Evolutionary conservation across 2,329 filamentous ascomycete genomes (phyloP).

Genomic region (Polychaeton citri): DNA sequence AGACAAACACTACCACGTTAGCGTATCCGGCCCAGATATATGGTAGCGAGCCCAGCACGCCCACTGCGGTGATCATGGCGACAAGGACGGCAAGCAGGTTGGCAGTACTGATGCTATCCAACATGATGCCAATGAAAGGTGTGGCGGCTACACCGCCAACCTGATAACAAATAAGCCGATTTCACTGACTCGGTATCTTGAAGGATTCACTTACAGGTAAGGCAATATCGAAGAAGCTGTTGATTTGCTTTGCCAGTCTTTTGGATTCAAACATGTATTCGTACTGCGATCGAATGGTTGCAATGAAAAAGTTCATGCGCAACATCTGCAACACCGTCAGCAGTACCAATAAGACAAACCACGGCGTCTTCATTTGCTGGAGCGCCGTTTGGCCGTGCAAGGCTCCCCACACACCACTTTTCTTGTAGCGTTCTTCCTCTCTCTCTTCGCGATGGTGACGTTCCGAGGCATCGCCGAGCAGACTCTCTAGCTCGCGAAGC

Average conservation of each 20-base stretch:
- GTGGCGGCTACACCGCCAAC: conserved; percentile 68
- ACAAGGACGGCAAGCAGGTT: conserved; percentile 61
- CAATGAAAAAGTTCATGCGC: conserved; percentile 80
- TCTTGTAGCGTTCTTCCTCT: conserved; percentile 8
- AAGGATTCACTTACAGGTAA: conserved; percentile 47
- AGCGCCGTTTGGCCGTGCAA: conserved; percentile 59
- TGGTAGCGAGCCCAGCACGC: conserved; percentile 63
- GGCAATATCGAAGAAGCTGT: conserved; percentile 71
- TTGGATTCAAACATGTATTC: conserved; percentile 56
- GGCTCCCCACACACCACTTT: conserved; percentile 72
- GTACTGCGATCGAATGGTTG: conserved; percentile 72
- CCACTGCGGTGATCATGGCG: conserved; percentile 56
- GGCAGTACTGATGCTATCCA: conserved; percentile 63
- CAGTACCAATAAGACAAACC: conserved; percentile 72
- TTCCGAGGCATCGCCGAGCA: conserved; percentile 56
- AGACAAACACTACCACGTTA: conserved; percentile 64
- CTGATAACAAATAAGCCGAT: conserved; percentile 1
- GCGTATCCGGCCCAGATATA: conserved; percentile 58
- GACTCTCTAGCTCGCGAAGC: conserved; percentile 58
- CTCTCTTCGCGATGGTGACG: conserved; percentile 42
- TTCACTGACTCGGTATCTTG: no score
- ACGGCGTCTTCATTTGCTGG: conserved; percentile 63
- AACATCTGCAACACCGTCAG: conserved; percentile 45
- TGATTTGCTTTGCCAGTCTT: conserved; percentile 52
- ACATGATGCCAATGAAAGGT: conserved; percentile 70